Evolutionary conservation across 139 green algal genomes (phyloP).

Genomic region (Yamagishiella unicocca): DNA sequence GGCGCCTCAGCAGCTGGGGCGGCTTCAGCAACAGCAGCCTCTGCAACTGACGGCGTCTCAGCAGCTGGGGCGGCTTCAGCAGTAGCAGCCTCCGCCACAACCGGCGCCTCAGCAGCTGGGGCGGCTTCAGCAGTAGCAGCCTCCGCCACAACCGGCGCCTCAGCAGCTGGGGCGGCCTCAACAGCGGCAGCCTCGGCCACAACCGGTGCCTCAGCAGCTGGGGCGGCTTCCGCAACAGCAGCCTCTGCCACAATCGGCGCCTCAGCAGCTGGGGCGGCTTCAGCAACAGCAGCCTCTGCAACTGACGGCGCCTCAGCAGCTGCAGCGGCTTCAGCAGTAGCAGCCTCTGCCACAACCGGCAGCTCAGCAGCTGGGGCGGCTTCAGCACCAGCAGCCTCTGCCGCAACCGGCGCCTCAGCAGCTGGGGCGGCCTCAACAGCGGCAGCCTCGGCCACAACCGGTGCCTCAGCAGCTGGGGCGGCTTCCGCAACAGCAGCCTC

Average conservation of each 20-base stretch:
- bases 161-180: neutral
- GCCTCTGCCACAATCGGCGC: neutral
- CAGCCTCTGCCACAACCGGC: neutral
- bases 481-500: neutral
- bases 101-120: neutral
- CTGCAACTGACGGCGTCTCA: neutral
- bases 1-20: too few species aligned
- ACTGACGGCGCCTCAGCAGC: neutral
- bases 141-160: neutral
- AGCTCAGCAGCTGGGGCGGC: neutral
- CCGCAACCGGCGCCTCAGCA: neutral
- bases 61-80: neutral
- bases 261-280: neutral
- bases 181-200: neutral
- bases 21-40: neutral
- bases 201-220: neutral
- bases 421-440: neutral
- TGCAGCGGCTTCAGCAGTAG: neutral
- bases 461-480: neutral
- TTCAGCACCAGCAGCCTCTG: neutral
- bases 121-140: neutral
- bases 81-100: neutral
- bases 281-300: neutral
- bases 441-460: neutral
- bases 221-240: neutral